Evolutionary conservation across 2,329 filamentous ascomycete genomes (phyloP), one percentile per base, ranked within the genome.

Genomic region (Beauveria australis): DNA sequence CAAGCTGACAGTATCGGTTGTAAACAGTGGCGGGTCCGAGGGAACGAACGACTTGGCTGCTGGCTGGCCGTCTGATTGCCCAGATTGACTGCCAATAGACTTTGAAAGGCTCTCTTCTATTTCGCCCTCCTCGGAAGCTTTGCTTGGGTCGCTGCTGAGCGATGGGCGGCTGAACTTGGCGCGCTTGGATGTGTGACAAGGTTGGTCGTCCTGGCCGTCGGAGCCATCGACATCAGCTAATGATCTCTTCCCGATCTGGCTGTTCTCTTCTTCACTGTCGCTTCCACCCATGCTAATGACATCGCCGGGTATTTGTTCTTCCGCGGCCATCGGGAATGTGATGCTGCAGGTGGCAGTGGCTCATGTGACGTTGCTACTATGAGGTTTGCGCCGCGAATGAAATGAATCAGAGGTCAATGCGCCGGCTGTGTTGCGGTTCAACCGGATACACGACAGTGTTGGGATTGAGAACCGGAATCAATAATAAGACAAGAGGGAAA

Each of bases 91-190:
- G n/a, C 53, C 43, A 30, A 53, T 28, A 6, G 40, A 46, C 28
- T 55, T 55, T 46, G 56, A 46, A 33, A 59, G n/a, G 52, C 62
- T 65, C 44, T 71, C 69, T 26, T 70, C 70, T 54, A 72, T 66
- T 64, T 75, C 70, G 24, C 72, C 72, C 61, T 74, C 73, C 58
- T 75, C 72, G 19, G 67, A 67, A 53, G 63, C 65, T 18, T 62
- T 60, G 47, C 56, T 56, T 44, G 44, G 47, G 24, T 63, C 30
- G 30, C 69, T 69, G 63, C 68, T 70, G 10, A 64, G 58, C 22
- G 62, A 60, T 22, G 40, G 33, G 40, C 61, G 37, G 10, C 14
- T 58, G 22, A 54, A 41, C 18, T 53, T 54, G 9, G 54, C 14
- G 19, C 57, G 53, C 28, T 62, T 61, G 28, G 60, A 54, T 5